Evolutionary conservation across 2,329 filamentous ascomycete genomes (phyloP), one percentile per base, ranked within the genome.

Genomic region (Corynespora cassiicola): DNA sequence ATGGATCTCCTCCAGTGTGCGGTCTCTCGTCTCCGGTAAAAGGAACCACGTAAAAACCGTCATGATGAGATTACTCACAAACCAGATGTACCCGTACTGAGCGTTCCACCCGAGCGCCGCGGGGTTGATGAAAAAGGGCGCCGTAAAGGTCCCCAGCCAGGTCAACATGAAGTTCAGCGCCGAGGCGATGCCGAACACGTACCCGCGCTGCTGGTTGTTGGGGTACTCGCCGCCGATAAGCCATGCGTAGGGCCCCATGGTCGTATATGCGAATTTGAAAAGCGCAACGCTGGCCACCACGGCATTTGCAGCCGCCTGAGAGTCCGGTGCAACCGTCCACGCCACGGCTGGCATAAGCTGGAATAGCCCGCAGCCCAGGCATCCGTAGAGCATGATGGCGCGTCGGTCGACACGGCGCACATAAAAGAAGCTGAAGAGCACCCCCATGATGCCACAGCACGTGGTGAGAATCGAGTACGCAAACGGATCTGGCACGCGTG

Each of bases 121-220:
- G 0, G 74, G 73, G 47, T 80, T 80, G 62, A 81, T 80, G 47
- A 81, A 80, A 47, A 79, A 79, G 0, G 77, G 77, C 1, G 75
- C 74, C 0, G 77, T 46, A 47, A 80, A 80, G 0, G 75, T 78
- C 0, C 74, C 74, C n/a, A 75, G 61, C 77, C 77, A 79, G 49
- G 75, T 76, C 2, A 23, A 22, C 4, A 42, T 9, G 19, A 28
- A 46, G 5, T 10, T 42, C 7, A 46, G 5, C 3, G 34, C 10
- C 10, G 38, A 30, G 9, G 30, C 27, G 20, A 46, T 14, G 10
- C 42, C 42, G 12, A 63, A 48, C 1, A 52, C 62, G 53, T 58
- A 57, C 2, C 57, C 56, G 16, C 61, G 45, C 11, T 61, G 39
- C 11, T 54, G 47, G 7, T 61, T 54, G 19, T 48, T 34, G n/a